phyloP scores from a whole-genome alignment of 345 rosid genomes.

The Turritis glabra region DNA sequence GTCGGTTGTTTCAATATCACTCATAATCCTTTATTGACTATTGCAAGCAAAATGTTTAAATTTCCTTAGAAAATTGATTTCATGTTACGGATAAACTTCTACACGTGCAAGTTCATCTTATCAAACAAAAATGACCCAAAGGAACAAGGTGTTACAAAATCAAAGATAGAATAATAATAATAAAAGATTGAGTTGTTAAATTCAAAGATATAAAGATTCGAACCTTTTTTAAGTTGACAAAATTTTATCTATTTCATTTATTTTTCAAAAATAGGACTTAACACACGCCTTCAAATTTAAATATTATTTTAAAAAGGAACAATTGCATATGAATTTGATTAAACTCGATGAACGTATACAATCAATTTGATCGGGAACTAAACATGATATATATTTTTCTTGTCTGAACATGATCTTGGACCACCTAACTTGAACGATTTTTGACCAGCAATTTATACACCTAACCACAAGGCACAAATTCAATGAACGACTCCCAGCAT shows the following conservation, averaged over 20 bases:
- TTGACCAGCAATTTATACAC: conserved; percentile 1
- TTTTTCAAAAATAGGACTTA: not conserved
- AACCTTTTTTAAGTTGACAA: not conserved
- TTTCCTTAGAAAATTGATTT: not conserved
- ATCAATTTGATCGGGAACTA: not conserved
- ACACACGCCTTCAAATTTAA: not conserved
- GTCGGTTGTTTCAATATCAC: not conserved
- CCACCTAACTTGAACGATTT: conserved; percentile 18
- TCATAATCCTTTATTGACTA: not conserved
- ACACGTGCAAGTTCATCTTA: not conserved
- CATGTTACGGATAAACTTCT: not conserved
- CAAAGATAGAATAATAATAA: not conserved
- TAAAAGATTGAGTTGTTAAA: not conserved
- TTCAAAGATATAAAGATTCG: not conserved
- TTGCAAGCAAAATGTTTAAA: not conserved
- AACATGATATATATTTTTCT: not conserved
- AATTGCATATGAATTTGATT: not conserved
- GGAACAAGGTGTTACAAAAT: not conserved
- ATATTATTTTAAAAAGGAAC: not conserved
- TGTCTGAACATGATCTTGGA: not conserved
- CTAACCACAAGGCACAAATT: not conserved
- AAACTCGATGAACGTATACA: not conserved
- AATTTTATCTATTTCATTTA: not conserved
- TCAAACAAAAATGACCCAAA: not conserved
- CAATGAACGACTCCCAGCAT: not conserved